These are phyloP conservation scores for Trichomonas vaginalis DNA, from an alignment of 208 protist species.

Conservation along the genomic window DNA sequence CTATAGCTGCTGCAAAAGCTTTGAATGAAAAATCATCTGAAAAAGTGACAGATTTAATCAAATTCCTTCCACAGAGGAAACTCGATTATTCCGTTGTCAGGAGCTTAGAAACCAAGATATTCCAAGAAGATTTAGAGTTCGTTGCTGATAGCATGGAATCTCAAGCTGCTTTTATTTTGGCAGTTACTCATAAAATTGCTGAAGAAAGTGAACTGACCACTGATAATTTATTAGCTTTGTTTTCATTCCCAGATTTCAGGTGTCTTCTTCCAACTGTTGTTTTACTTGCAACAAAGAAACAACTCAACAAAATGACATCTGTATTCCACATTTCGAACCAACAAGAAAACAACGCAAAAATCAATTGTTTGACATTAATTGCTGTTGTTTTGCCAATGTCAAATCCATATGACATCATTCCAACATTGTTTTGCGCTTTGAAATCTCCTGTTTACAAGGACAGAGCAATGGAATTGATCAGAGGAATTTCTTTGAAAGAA, in stretches of 20 bases:
- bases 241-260: background rate
- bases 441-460: background rate
- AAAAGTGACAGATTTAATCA: background rate
- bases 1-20: background rate
- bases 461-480: background rate
- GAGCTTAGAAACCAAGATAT: background rate
- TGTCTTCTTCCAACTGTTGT: background rate
- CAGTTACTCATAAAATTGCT: background rate
- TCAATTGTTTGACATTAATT: background rate
- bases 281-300: background rate
- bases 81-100: background rate
- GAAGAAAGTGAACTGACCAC: background rate
- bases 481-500: background rate
- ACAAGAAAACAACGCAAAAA: background rate
- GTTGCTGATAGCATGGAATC: background rate
- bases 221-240: background rate
- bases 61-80: background rate
- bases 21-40: background rate
- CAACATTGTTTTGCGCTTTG: background rate
- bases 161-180: background rate
- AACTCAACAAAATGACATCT: background rate
- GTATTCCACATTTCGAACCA: background rate
- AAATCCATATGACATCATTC: background rate
- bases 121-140: background rate
- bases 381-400: background rate